Conservation (phyloP, 108 stramenopile species). For the Nitzschia inconspicua region DNA sequence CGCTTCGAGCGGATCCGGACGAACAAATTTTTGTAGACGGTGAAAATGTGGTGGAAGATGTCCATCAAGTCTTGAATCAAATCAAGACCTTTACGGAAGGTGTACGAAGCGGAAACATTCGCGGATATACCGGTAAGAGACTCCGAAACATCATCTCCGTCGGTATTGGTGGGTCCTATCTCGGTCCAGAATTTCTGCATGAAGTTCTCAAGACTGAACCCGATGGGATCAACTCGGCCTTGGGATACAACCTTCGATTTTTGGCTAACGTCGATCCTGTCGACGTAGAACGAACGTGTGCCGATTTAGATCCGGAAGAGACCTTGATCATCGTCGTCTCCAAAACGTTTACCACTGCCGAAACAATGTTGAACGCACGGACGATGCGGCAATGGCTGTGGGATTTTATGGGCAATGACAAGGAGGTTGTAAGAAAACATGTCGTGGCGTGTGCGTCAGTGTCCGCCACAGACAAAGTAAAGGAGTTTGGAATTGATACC, state of each 20-base stretch:
- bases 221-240: constrained; percentile 74
- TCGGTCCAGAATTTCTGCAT: constrained; percentile 97
- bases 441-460: constrained; percentile 91
- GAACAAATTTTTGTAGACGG: constrained; percentile 85
- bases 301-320: constrained; percentile 90
- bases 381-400: constrained; percentile 97
- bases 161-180: constrained; percentile 98
- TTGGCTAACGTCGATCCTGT: constrained; percentile 99
- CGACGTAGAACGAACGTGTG: constrained; percentile 93
- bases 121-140: constrained; percentile 95
- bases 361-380: constrained; percentile 99
- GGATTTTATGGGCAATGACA: constrained; percentile 90
- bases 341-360: constrained; percentile 99
- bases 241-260: constrained; percentile 92
- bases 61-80: constrained; percentile 89
- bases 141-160: constrained; percentile 94
- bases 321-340: constrained; percentile 94
- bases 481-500: constrained; percentile 88
- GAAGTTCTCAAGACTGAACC: constrained; percentile 95
- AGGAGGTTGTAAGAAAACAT: constrained; percentile 93
- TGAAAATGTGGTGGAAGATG: constrained; percentile 86
- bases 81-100: constrained; percentile 86
- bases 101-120: constrained; percentile 82
- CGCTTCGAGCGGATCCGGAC: constrained; percentile 81
- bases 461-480: constrained; percentile 67